Evolutionary conservation across 345 rosid species (phyloP).

Genomic region (Citrus inodora): DNA sequence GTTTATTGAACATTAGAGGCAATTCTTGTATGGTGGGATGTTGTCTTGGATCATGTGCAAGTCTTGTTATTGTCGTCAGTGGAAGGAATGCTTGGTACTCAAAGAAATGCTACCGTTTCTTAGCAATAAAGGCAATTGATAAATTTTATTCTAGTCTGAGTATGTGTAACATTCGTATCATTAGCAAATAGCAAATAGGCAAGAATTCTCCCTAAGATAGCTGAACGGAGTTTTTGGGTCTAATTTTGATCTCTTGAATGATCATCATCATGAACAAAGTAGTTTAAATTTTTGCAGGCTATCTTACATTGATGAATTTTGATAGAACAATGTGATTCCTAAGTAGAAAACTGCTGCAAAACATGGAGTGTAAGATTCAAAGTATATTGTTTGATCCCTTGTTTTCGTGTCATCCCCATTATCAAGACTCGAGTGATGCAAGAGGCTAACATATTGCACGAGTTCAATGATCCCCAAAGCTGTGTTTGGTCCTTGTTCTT

Average conservation of each 20-base stretch:
- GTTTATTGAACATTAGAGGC: background rate
- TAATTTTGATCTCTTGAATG: background rate
- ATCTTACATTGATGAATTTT: background rate
- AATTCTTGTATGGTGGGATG: background rate
- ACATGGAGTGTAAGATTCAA: background rate
- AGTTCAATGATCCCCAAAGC: too few species aligned
- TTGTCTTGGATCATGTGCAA: background rate
- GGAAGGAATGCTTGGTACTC: background rate
- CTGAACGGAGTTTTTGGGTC: background rate
- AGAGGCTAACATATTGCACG: too few species aligned
- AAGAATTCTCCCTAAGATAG: background rate
- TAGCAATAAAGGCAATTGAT: background rate
- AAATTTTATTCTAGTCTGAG: background rate
- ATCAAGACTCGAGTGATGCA: too few species aligned
- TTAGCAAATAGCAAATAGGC: background rate
- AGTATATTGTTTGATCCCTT: background rate
- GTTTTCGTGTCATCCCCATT: too few species aligned
- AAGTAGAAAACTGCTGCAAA: background rate
- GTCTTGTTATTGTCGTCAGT: too few species aligned
- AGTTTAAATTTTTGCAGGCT: background rate
- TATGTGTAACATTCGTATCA: background rate
- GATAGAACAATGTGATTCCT: background rate
- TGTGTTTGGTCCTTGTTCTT: too few species aligned
- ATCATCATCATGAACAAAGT: background rate
- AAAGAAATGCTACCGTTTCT: background rate